Conservation (phyloP, 106 monocot species). For the Acanthochlamys bracteata region DNA sequence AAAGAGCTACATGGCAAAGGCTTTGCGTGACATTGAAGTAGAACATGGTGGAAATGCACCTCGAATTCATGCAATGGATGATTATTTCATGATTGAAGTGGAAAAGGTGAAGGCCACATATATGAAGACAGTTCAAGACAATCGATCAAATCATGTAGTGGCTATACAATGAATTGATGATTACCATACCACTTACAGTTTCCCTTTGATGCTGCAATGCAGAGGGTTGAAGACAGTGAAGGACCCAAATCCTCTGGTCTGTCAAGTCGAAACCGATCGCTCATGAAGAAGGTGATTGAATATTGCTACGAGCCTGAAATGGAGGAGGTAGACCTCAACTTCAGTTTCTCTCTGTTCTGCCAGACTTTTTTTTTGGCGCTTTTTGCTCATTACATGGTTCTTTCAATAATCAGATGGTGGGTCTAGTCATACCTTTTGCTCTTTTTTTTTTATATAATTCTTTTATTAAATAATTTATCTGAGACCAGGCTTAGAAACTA, state of each 20-base stretch:
- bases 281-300: conserved; percentile 77
- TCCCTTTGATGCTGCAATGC: background rate
- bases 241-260: conserved; percentile 51
- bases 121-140: too few species aligned
- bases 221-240: conserved; percentile 69
- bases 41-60: conserved; percentile 88
- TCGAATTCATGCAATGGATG: conserved; percentile 96
- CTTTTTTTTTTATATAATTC: too few species aligned
- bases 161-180: too few species aligned
- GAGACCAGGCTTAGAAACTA: too few species aligned
- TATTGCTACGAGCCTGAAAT: conserved; percentile 99
- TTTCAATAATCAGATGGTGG: too few species aligned
- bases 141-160: too few species aligned
- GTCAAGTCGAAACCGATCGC: conserved; percentile 51
- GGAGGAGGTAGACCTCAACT: conserved; percentile 69
- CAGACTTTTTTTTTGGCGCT: too few species aligned
- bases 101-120: conserved; percentile 90
- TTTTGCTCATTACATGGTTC: too few species aligned
- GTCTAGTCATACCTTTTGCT: too few species aligned
- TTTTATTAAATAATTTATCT: too few species aligned
- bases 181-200: too few species aligned
- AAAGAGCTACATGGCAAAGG: conserved; percentile 92
- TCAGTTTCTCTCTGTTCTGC: too few species aligned
- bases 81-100: conserved; percentile 98
- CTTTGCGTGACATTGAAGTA: conserved; percentile 84